Evolutionary conservation across 2,329 filamentous ascomycete genomes (phyloP), one percentile per base, ranked within the genome.

Genomic region (Tolypocladium nubicola): DNA sequence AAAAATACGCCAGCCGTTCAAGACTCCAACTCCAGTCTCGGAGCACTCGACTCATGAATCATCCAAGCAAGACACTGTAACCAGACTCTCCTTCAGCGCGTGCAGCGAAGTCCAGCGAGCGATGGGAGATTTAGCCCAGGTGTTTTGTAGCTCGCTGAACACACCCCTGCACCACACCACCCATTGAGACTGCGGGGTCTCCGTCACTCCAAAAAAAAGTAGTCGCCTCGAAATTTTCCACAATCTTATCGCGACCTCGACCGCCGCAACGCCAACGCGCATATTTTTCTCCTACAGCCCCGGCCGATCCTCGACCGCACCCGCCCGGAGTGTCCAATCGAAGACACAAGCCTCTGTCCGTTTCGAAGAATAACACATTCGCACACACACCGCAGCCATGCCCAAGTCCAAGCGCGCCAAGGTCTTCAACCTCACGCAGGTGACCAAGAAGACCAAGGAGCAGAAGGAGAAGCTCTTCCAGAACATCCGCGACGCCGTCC

Each of bases 321-420:
- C 30, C 30, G 30, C 6, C 26, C 26, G 1, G 16, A 21, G 19
- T 14, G 1, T 21, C 30, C 30, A 37, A 52, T 41, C 21, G 23
- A 55, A 54, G 40, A 43, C 9, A 30, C 3, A 21, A 14, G 16
- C 52, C 26, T 21, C 30, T n/a, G 10, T 21, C 9, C 8, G 4
- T 30, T 14, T 21, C 30, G 30, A 52, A 4, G 50, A 40, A 52
- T 39, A 33, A 57, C 52, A 13, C 60, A 56, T 56, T 55, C 53
- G 58, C 49, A 64, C 56, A 62, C 62, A 62, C 62, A 2, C 23
- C 71, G 38, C 57, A 47, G 78, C 68, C 63, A 99, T 99, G 94
- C 94, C 94, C 71, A 92, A 95, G 79, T 97, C 94, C 62, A 97
- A 94, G 82, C 89, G 94, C 75, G 82, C 88, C 66, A 93, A 87